Evolutionary conservation across 352 stramenopile species (phyloP), one percentile per base, ranked within the genome.

Genomic region (Plasmopara viticola): DNA sequence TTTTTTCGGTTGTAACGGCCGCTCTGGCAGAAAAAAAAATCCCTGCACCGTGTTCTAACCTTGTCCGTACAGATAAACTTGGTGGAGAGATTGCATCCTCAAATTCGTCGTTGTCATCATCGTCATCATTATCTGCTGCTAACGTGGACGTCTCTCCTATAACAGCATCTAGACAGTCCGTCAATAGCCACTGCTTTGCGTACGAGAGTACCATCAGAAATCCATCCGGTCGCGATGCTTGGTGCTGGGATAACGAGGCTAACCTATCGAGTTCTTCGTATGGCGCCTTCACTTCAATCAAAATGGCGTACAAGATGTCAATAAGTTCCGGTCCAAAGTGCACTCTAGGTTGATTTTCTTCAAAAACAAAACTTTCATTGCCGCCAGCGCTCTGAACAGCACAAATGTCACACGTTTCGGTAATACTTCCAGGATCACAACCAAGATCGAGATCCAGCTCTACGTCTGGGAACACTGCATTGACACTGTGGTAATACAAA

Each of bases 191-290:
- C 48, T 93, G 82, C 49, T 89, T 91, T 30, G 84, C 82, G 48
- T 94, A 94, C 28, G 82, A 74, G 1, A 94, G 59, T 17, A 94
- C 77, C 68, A 84, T 89, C 17, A 89, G 61, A 62, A 94, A 94
- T 0, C 84, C 84, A 58, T 92, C 80, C 5, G 82, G 78, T 15
- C 79, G 77, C 29, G 82, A 92, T n/a, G 65, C 58, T 51, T 92
- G 76, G 37, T 78, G 74, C 59, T 87, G 78, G 17, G 79, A 85
- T 18, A 94, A 71, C 46, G 64, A 65, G 0, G 80, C 47, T 28
- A 93, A 59, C 0, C 84, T 70, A 46, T 91, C 82, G 31, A 87
- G 93, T 48, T 94, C 78, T 44, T 93, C 84, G 52, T 91, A 94
- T 28, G 84, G 84, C 10, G 84, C 78, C 53, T 87, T 89, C 30